These are phyloP conservation scores for Chrysanthemum seticuspe DNA, from an alignment of 129 eudicot genomes.

Conservation along the genomic window DNA sequence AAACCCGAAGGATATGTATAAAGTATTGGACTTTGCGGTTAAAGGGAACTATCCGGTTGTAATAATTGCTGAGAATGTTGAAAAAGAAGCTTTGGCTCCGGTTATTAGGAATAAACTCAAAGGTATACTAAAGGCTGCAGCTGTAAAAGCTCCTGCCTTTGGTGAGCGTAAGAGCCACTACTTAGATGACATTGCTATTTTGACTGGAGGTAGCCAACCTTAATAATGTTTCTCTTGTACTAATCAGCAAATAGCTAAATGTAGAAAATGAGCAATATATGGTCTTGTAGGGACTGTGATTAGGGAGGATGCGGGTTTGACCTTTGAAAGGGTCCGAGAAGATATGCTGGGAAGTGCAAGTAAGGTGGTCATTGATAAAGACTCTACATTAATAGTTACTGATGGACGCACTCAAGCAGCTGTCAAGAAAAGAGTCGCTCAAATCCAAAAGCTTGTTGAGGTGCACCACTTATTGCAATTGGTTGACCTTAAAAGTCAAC, in stretches of 20 bases:
- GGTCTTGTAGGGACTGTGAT: constrained; percentile 67
- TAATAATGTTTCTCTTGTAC: neutral
- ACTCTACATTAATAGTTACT: constrained; percentile 76
- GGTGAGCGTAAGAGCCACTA: constrained; percentile 85
- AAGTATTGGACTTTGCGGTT: constrained; percentile 68
- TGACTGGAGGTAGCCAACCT: constrained; percentile 71
- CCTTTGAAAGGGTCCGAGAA: constrained; percentile 53
- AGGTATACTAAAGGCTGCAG: constrained; percentile 79
- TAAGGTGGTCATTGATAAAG: constrained; percentile 74
- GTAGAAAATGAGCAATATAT: neutral
- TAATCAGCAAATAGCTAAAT: too few relatives aligned
- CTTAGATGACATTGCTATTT: constrained; percentile 84
- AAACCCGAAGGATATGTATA: constrained; percentile 70
- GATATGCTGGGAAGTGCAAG: constrained; percentile 69
- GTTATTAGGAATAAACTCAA: constrained; percentile 75
- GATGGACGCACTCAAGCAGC: constrained; percentile 79
- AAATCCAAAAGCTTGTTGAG: constrained; percentile 75
- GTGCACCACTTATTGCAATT: constrained; percentile 26
- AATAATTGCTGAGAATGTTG: constrained; percentile 83
- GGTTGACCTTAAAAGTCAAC: constrained; percentile 4
- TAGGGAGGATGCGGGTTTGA: constrained; percentile 72
- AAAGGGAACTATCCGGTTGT: constrained; percentile 61
- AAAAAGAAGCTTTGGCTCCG: constrained; percentile 85
- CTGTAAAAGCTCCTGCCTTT: constrained; percentile 89
- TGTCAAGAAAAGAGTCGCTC: constrained; percentile 62